Percentiles rank a stretch among this genome's conserved stretches.
Conservation (phyloP, 2,329 filamentous ascomycete species). For the Colletotrichum chrysophilum region DNA sequence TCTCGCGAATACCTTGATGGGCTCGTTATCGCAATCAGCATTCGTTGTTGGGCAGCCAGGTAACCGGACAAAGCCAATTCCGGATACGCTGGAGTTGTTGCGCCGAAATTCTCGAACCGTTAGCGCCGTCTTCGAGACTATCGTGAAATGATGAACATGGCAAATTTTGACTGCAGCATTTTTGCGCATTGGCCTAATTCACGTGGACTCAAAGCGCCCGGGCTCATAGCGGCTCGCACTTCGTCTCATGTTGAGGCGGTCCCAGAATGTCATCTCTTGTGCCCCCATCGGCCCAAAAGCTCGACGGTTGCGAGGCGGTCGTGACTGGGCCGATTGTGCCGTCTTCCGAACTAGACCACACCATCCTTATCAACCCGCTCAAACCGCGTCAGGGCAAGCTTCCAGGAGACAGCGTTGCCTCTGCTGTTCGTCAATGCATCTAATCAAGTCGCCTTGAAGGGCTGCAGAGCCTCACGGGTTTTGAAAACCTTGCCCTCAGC, state of each 20-base stretch:
- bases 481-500: background rate
- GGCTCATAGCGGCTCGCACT: background rate
- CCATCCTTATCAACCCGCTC: background rate
- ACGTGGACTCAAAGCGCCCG: background rate
- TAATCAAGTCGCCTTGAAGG: background rate
- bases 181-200: background rate
- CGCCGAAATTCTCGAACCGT: background rate
- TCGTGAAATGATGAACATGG: background rate
- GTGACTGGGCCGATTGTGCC: background rate
- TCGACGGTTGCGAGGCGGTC: background rate
- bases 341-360: background rate
- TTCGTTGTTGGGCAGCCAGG: background rate
- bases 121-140: background rate
- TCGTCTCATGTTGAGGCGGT: constrained; percentile 4
- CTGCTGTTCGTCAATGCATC: background rate
- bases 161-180: background rate
- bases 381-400: background rate
- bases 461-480: background rate
- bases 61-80: background rate
- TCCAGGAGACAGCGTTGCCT: background rate
- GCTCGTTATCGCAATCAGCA: background rate
- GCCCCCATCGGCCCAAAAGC: background rate
- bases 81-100: background rate
- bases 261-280: background rate
- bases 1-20: background rate